Evolutionary conservation across 192 early-diverging fungal genomes (phyloP).

Genomic region (Coemansia sp.): DNA sequence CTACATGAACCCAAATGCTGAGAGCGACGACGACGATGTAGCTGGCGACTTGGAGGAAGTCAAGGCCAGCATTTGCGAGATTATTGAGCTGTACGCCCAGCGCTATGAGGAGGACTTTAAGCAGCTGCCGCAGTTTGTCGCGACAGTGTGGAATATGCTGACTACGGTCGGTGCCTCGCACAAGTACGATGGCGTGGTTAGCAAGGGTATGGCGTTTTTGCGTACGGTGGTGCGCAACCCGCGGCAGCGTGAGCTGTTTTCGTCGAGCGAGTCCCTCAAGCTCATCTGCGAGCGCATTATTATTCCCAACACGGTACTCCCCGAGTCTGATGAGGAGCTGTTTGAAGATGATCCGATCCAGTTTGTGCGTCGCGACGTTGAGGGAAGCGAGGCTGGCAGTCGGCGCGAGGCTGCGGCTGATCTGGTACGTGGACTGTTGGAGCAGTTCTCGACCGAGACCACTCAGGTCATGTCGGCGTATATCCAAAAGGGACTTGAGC

Average conservation of each 20-base stretch:
- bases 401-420: constrained; percentile 92
- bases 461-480: constrained; percentile 83
- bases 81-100: constrained; percentile 85
- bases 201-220: constrained; percentile 88
- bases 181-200: constrained; percentile 87
- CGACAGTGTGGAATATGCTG: constrained; percentile 86
- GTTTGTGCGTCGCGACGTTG: constrained; percentile 89
- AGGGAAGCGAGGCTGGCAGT: constrained; percentile 89
- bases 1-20: constrained; percentile 76
- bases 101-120: constrained; percentile 91
- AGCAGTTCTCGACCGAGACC: constrained; percentile 82
- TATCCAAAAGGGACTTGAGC: constrained; percentile 68
- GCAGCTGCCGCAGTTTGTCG: constrained; percentile 80
- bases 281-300: constrained; percentile 90
- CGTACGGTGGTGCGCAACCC: constrained; percentile 82
- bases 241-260: constrained; percentile 76
- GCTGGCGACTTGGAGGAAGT: constrained; percentile 83
- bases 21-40: constrained; percentile 78
- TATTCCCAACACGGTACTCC: constrained; percentile 88
- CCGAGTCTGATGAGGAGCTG: constrained; percentile 88
- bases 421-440: constrained; percentile 88
- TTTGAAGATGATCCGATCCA: constrained; percentile 98
- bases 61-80: constrained; percentile 93
- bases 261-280: constrained; percentile 66
- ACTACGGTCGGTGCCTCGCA: constrained; percentile 69